These are phyloP conservation scores for Lentinula edodes DNA, from an alignment of 768 basidiomycete species.

Conservation along the genomic window DNA sequence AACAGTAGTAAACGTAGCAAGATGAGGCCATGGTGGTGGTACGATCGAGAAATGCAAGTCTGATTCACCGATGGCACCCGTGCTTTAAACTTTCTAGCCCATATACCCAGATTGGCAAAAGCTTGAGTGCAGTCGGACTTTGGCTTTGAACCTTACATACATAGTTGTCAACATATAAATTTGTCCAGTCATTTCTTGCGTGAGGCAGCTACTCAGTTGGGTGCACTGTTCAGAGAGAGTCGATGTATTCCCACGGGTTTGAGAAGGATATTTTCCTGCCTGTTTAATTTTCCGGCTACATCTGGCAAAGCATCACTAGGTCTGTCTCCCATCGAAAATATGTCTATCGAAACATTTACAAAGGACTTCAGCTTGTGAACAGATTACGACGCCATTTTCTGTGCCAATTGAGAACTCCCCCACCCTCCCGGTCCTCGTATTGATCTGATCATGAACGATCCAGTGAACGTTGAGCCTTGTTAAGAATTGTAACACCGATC, in stretches of 20 bases:
- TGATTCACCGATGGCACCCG: not conserved
- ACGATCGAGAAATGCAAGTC: not conserved
- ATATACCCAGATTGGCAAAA: not conserved
- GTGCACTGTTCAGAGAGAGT: not conserved
- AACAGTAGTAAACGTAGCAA: constrained; percentile 64
- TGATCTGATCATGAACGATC: not conserved
- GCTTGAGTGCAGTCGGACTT: not conserved
- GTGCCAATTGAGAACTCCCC: too few species aligned
- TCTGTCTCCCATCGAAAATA: too few species aligned
- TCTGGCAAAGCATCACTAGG: too few species aligned
- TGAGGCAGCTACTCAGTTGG: too few species aligned
- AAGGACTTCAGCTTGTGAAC: too few species aligned
- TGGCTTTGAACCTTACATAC: not conserved
- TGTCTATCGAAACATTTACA: too few species aligned
- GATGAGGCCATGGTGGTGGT: not conserved
- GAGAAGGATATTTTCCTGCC: not conserved
- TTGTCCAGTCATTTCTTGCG: too few species aligned
- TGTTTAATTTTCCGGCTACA: too few species aligned
- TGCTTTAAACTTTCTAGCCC: not conserved
- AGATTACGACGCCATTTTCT: too few species aligned
- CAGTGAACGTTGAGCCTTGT: not conserved
- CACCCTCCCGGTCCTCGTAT: too few species aligned
- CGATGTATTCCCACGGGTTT: not conserved
- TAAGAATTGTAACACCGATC: not conserved
- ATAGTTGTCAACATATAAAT: too few species aligned